Conservation (phyloP, 805 yeast genomes). For the Candida maesae region DNA sequence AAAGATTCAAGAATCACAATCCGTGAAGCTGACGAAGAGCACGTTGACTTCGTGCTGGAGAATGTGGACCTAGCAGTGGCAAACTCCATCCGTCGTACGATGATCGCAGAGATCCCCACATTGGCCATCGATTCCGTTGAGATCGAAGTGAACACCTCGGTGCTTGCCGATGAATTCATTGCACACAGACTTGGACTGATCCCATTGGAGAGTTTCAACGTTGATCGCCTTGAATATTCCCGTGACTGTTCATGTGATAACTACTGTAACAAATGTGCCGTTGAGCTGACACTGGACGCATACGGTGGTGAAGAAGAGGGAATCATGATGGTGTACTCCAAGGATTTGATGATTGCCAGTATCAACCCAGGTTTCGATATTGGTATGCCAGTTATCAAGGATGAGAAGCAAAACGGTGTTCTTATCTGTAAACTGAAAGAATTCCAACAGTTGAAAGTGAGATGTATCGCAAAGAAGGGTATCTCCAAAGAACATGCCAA, state of each 20-base stretch:
- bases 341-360: slow-evolving; percentile 57
- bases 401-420: slow-evolving; percentile 77
- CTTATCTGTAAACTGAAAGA: slow-evolving; percentile 85
- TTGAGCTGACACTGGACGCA: slow-evolving; percentile 79
- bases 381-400: slow-evolving; percentile 86
- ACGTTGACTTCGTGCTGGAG: slow-evolving; percentile 83
- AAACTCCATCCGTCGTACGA: slow-evolving; percentile 84
- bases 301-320: slow-evolving; percentile 77
- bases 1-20: slow-evolving; percentile 73
- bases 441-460: slow-evolving; percentile 84
- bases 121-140: slow-evolving; percentile 95
- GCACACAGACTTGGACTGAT: slow-evolving; percentile 92
- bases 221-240: slow-evolving; percentile 79
- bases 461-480: slow-evolving; percentile 96
- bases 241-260: slow-evolving; percentile 98
- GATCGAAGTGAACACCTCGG: slow-evolving; percentile 88
- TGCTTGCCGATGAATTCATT: slow-evolving; percentile 93
- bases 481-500: slow-evolving; percentile 97
- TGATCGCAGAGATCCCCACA: slow-evolving; percentile 96
- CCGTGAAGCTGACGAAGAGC: slow-evolving; percentile 79
- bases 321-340: slow-evolving; percentile 85
- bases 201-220: slow-evolving; percentile 81
- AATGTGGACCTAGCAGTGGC: slow-evolving; percentile 90
- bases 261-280: slow-evolving; percentile 94
- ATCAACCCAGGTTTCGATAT: slow-evolving; percentile 39